Conservation (phyloP, 2,329 filamentous ascomycete species). For the Aspergillus clavatus region DNA sequence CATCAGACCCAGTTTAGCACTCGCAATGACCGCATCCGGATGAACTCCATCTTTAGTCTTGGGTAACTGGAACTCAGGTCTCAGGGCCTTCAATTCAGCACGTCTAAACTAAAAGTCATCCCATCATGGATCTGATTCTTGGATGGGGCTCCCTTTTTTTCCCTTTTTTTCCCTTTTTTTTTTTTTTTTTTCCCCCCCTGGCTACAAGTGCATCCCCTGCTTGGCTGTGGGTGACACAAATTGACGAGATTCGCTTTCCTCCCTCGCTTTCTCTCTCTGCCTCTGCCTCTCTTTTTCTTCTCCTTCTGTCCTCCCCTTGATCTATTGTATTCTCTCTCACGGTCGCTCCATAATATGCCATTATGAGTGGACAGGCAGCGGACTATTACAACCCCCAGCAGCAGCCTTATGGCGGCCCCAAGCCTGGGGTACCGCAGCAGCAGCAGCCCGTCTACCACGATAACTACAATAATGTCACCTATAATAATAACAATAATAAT, state of each 20-base stretch:
- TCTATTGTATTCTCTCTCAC: too few relatives aligned
- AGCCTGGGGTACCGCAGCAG: conserved; percentile 9
- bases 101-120: too few relatives aligned
- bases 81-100: too few relatives aligned
- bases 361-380: conserved; percentile 36
- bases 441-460: conserved; percentile 14
- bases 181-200: too few relatives aligned
- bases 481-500: too few relatives aligned
- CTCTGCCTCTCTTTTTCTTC: conserved; percentile 2
- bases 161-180: neutral
- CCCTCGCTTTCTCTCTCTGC: conserved; percentile 7
- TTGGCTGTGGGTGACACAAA: neutral
- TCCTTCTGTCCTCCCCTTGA: conserved; percentile 1
- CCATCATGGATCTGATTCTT: neutral
- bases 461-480: too few relatives aligned
- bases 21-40: too few relatives aligned
- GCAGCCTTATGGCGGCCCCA: conserved; percentile 21
- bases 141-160: neutral
- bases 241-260: too few relatives aligned
- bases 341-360: conserved; percentile 9
- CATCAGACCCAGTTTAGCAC: too few relatives aligned
- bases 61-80: neutral
- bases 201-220: too few relatives aligned
- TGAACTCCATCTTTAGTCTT: neutral
- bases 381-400: conserved; percentile 32